These are phyloP conservation scores for Austroboletus festivus DNA, from an alignment of 768 basidiomycete genomes.

Conservation along the genomic window DNA sequence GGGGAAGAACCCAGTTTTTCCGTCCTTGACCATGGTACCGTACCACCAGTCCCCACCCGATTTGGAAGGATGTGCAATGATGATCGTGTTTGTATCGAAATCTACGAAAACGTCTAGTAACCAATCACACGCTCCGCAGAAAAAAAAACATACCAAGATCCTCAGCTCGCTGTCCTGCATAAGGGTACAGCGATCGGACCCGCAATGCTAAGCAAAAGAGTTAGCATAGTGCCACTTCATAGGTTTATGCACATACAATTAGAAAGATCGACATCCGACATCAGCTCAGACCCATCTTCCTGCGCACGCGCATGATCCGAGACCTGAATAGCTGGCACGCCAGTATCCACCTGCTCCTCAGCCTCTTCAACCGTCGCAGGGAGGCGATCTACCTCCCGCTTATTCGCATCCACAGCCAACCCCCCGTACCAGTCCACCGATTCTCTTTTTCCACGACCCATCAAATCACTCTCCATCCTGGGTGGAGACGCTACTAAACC, in stretches of 20 bases:
- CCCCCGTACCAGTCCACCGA: slow-evolving; percentile 91
- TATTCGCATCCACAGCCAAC: slow-evolving; percentile 65
- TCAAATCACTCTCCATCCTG: slow-evolving; percentile 16
- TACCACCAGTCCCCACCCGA: slow-evolving; percentile 92
- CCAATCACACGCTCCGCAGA: not conserved
- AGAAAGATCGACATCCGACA: slow-evolving; percentile 71
- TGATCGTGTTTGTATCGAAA: slow-evolving; percentile 75
- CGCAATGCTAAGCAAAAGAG: slow-evolving; percentile 52
- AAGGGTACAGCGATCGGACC: slow-evolving; percentile 79
- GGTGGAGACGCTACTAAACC: too few species aligned
- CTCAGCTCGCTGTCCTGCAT: slow-evolving; percentile 81
- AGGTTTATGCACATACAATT: slow-evolving; percentile 47
- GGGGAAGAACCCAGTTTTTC: slow-evolving; percentile 85
- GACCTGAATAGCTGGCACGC: slow-evolving; percentile 54
- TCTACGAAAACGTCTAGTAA: slow-evolving; percentile 47
- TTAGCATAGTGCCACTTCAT: too few species aligned
- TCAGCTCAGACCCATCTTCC: slow-evolving; percentile 44
- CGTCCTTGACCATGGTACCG: slow-evolving; percentile 62
- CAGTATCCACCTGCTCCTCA: slow-evolving; percentile 38
- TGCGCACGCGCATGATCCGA: slow-evolving; percentile 39
- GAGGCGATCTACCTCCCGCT: slow-evolving; percentile 40
- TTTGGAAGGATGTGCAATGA: slow-evolving; percentile 84
- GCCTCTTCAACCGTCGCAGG: slow-evolving; percentile 60
- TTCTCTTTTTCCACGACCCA: slow-evolving; percentile 54
- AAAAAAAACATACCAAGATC: slow-evolving; percentile 65